Base-by-base conservation (phyloP, 2,329 filamentous ascomycete species). In the Colletotrichum kahawae region DNA sequence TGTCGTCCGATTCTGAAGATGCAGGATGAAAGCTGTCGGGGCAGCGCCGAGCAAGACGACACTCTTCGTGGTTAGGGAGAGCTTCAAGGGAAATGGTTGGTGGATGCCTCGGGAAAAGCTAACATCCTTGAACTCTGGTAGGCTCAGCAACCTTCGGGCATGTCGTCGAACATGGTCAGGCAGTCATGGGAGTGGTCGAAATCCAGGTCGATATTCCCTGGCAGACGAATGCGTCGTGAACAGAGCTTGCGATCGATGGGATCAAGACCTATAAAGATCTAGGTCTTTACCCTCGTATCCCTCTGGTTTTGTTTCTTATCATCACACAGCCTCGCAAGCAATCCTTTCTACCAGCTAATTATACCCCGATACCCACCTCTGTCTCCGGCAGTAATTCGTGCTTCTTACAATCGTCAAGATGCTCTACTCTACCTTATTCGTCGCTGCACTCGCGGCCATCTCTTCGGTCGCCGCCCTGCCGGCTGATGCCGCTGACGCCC, bases 391-490 rank as follows among this genome's bases (percentile, higher is more conserved):
- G 29, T 38, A 14, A 36, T 36, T 64, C 14, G 38, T 36, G n/a
- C 36, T 13, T 51, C 48, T 57, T 57, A 13, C n/a, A 27, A 38
- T 43, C 48, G 24, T 48, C 31, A 75, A 57, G 7, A 75, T 75
- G 73, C 73, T 67, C 34, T 75, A 72, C 31, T 54, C 73, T 21
- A 67, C 65, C 9, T 21, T 75, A 10, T 43, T 75, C 43, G 56
- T 72, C 27, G 64, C 69, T n/a, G 69, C 68, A n/a, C 24, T 75
- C 8, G 65, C 69, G 18, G 73, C 63, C 48, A 48, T 75, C 29
- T 59, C 69, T 10, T 75, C 63, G 14, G 73, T 75, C 33, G 65
- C 73, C 5, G 73, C 73, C 38, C 12, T 72, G 33, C 71, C 71
- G 16, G 71, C 71, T 43, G 71, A 71, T 4, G 24, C 64, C 31